A percentile compares a stretch with the other conserved stretches of the same genome.
Conservation (phyloP, 441 rosid genomes). For the Sinapis alba region DNA sequence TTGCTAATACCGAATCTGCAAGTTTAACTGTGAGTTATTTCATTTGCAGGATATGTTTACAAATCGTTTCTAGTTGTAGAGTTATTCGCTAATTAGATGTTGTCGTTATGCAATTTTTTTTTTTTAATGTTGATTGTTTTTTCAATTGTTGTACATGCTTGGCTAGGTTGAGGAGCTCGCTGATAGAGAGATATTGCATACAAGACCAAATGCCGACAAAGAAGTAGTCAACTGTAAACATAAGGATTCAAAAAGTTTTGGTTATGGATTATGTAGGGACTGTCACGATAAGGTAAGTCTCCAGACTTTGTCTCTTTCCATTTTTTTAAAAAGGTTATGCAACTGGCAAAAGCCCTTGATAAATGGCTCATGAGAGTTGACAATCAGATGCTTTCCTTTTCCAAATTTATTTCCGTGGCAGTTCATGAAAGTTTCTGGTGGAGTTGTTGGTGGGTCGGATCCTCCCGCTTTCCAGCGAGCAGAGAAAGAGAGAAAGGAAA, state of each 20-base stretch:
- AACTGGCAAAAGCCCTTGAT: slow-evolving; percentile 6
- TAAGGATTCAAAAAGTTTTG: slow-evolving; percentile 50
- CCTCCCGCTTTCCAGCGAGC: slow-evolving; percentile 94
- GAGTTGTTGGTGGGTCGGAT: slow-evolving; percentile 83
- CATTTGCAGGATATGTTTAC: neutral
- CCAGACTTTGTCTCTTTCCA: slow-evolving; percentile 19
- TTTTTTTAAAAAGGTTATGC: neutral
- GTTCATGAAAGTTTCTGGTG: slow-evolving; percentile 67
- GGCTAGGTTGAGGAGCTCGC: slow-evolving; percentile 13
- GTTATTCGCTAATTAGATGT: neutral
- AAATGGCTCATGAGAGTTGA: slow-evolving; percentile 15
- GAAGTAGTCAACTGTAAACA: slow-evolving; percentile 69
- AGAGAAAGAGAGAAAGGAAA: slow-evolving; percentile 64
- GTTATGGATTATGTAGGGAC: slow-evolving; percentile 67
- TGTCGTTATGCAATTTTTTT: neutral
- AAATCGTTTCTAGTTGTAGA: neutral
- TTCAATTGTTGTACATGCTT: slow-evolving; percentile 3
- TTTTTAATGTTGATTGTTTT: neutral
- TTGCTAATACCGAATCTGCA: slow-evolving; percentile 79
- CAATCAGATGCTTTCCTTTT: slow-evolving; percentile 13
- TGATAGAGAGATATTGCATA: too few relatives aligned
- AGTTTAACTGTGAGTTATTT: slow-evolving; percentile 53
- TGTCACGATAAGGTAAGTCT: slow-evolving; percentile 65
- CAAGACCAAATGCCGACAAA: slow-evolving; percentile 39
- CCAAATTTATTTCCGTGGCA: slow-evolving; percentile 33